These are phyloP conservation scores for Allantophomopsis lycopodina DNA, from an alignment of 2,329 filamentous ascomycete genomes.

Conservation along the genomic window DNA sequence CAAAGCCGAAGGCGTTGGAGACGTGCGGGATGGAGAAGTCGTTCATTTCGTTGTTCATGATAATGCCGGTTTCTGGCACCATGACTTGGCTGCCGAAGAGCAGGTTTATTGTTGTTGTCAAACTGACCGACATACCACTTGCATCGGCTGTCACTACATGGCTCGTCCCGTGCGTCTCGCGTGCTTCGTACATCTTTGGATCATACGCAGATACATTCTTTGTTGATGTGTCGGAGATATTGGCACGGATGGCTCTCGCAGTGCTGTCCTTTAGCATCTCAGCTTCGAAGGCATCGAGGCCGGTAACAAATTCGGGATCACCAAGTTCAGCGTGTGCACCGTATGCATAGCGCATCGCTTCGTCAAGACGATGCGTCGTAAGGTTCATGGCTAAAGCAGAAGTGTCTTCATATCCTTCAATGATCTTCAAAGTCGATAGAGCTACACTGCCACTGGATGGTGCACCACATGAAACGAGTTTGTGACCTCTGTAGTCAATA, in stretches of 20 bases:
- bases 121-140: slow-evolving; percentile 61
- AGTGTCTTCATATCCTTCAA: slow-evolving; percentile 53
- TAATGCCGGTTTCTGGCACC: slow-evolving; percentile 51
- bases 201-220: slow-evolving; percentile 64
- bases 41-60: slow-evolving; percentile 48
- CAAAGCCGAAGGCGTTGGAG: slow-evolving; percentile 74
- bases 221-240: slow-evolving; percentile 60
- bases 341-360: slow-evolving; percentile 85
- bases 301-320: slow-evolving; percentile 62
- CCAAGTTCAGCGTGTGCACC: slow-evolving; percentile 66
- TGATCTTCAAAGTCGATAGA: slow-evolving; percentile 55
- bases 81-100: slow-evolving; percentile 71
- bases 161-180: slow-evolving; percentile 61
- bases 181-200: slow-evolving; percentile 47
- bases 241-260: slow-evolving; percentile 42
- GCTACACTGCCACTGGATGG: slow-evolving; percentile 70
- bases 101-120: slow-evolving; percentile 81
- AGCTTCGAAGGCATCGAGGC: slow-evolving; percentile 48
- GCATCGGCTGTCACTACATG: slow-evolving; percentile 61
- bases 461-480: slow-evolving; percentile 54
- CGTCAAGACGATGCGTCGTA: slow-evolving; percentile 70
- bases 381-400: slow-evolving; percentile 38
- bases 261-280: slow-evolving; percentile 50
- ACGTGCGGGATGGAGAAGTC: slow-evolving; percentile 77
- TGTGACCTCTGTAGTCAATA: slow-evolving; percentile 55